phyloP scores from a whole-genome alignment of 78 protist genomes.

The Monosiga brevicollis region DNA sequence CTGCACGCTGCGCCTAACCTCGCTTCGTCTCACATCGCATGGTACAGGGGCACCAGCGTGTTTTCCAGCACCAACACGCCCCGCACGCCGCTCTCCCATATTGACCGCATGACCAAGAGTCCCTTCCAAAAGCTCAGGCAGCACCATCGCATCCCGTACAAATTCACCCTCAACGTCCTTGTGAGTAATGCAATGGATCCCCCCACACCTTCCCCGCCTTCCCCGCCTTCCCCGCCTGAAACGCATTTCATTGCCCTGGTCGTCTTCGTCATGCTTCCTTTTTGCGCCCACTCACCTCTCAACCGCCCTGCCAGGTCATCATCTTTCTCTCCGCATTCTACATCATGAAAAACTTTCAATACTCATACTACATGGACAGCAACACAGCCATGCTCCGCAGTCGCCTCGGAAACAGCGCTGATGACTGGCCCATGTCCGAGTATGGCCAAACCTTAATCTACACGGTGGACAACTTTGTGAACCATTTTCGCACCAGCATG shows the following conservation, averaged over 20 bases:
- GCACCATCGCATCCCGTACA: slow-evolving; percentile 1
- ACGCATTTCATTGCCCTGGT: too few species aligned
- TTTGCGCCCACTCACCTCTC: too few species aligned
- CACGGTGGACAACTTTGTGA: background rate
- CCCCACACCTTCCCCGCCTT: too few species aligned
- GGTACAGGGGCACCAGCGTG: background rate
- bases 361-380: background rate
- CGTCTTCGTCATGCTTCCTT: too few species aligned
- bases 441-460: background rate
- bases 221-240: too few species aligned
- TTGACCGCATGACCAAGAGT: background rate
- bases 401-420: background rate
- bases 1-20: background rate
- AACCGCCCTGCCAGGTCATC: too few species aligned
- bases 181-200: too few species aligned
- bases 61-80: background rate
- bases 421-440: background rate
- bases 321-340: background rate
- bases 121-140: background rate
- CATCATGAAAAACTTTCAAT: background rate
- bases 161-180: slow-evolving; percentile 10
- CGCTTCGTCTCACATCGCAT: too few species aligned
- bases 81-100: background rate
- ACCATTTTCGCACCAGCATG: background rate
- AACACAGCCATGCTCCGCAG: background rate